Conservation (phyloP, 495 filamentous ascomycete species). For the Neurospora tetraspora region DNA sequence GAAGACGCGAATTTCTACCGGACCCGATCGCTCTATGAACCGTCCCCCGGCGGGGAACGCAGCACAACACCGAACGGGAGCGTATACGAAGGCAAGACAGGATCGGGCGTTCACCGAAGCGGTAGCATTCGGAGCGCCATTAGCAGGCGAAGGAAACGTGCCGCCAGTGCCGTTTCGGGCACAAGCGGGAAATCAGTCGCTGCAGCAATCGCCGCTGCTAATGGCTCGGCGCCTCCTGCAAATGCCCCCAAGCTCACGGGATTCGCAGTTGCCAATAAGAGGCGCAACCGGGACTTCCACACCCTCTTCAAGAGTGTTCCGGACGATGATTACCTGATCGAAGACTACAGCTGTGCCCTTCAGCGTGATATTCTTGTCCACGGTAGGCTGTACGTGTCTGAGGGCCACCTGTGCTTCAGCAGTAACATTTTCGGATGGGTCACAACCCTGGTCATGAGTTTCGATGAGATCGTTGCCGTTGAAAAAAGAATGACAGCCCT, state of each 20-base stretch:
- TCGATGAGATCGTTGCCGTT: conserved; percentile 92
- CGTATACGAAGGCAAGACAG: conserved; percentile 55
- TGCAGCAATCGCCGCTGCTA: conserved; percentile 55
- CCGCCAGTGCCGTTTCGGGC: conserved; percentile 71
- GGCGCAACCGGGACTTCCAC: conserved; percentile 93
- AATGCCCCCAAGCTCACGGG: conserved; percentile 74
- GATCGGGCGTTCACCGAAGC: conserved; percentile 49
- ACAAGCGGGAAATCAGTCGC: conserved; percentile 47
- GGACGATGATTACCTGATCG: conserved; percentile 95
- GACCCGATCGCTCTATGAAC: conserved; percentile 36
- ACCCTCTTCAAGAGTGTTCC: conserved; percentile 89
- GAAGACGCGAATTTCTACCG: conserved; percentile 23
- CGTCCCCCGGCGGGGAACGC: conserved; percentile 41
- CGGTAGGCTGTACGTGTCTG: conserved; percentile 89
- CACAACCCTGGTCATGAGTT: conserved; percentile 93
- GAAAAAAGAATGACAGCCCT: conserved; percentile 95
- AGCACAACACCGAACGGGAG: conserved; percentile 57
- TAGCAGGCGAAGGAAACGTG: conserved; percentile 60
- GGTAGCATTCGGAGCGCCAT: conserved; percentile 78
- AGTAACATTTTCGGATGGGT: conserved; percentile 99
- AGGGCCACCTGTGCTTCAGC: conserved; percentile 96
- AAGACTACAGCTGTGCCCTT: conserved; percentile 94
- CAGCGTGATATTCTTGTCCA: conserved; percentile 94
- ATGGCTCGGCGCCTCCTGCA: conserved; percentile 38
- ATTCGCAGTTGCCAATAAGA: conserved; percentile 92